Evolutionary conservation across 352 stramenopile species (phyloP).

Genomic region (Phytophthora pseudosyringae): DNA sequence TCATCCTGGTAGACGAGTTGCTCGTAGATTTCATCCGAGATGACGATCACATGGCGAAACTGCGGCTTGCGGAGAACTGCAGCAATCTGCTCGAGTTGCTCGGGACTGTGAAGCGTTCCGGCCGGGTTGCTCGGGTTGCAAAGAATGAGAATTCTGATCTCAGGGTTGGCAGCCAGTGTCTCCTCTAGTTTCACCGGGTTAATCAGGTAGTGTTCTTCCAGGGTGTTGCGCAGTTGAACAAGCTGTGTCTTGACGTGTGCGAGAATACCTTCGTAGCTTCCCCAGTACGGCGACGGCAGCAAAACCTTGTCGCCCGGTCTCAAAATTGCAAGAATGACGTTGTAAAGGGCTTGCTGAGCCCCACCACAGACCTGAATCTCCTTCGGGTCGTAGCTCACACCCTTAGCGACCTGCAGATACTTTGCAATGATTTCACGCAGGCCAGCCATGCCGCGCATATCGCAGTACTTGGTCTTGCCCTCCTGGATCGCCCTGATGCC

Average conservation of each 20-base stretch:
- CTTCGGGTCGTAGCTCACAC: constrained; percentile 86
- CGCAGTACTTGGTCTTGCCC: constrained; percentile 94
- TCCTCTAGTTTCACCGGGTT: constrained; percentile 80
- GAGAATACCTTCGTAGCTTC: constrained; percentile 96
- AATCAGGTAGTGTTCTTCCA: constrained; percentile 93
- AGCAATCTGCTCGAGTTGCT: constrained; percentile 59
- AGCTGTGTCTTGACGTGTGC: constrained; percentile 87
- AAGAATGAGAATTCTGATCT: constrained; percentile 91
- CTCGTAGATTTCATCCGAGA: constrained; percentile 98
- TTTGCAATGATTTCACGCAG: constrained; percentile 90
- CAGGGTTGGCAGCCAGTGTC: constrained; percentile 69
- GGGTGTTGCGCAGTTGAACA: constrained; percentile 89
- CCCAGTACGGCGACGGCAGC: constrained; percentile 97
- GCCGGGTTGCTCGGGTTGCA: constrained; percentile 98
- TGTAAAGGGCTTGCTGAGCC: constrained; percentile 95
- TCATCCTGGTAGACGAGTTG: constrained; percentile 91
- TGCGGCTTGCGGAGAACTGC: constrained; percentile 59
- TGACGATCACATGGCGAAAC: constrained; percentile 83
- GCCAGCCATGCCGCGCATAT: constrained; percentile 89
- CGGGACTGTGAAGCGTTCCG: constrained; percentile 76
- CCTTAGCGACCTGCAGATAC: constrained; percentile 91
- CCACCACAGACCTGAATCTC: constrained; percentile 96
- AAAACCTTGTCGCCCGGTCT: constrained; percentile 94
- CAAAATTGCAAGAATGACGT: constrained; percentile 90
- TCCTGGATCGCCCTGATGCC: constrained; percentile 67